Base-by-base conservation (phyloP, 345 rosid species). In the Lepidium africanum region DNA sequence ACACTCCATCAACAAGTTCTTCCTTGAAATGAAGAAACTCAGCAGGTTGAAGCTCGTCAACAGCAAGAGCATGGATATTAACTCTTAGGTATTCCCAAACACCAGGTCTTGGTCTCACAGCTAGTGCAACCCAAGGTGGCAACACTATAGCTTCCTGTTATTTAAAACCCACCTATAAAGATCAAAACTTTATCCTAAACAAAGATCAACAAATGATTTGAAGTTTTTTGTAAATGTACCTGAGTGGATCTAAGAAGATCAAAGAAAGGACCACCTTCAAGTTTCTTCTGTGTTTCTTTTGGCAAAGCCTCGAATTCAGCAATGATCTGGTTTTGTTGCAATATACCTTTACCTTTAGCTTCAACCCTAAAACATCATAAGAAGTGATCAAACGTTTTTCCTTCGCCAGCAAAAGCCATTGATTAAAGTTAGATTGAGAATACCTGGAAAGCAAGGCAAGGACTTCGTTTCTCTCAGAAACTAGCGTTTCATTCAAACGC, bases 1-100 rank as follows among this genome's bases (percentile, higher is more conserved):
- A 93, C 98, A 76, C 78, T 80, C 97, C 96, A 80, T 91, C 85
- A 32, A 94, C 99, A 62, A 94, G 97, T 48, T 91, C 99, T 77
- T 94, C 99, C 81, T 94, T 94, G 81, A 91, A 89, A 48, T 78
- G 93, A 37, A 94, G 97, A 56, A 81, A 94, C 83, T 94, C 91
- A 9, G 96, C 72, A 41, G 84, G 91, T 10, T 32, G 67, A 70
- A 94, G 77, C 81, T 91, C 97, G 80, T 94, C 97, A 15, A 89
- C 87, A 4, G 83, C 84, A 14, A 94, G 96, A 14, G 85, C 95
- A 39, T 91, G 92, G 41, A 87, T 78, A 69, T 92, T 82, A 62
- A 90, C 90, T 65, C 92, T 80, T 32, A 92, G 54, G 79, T 92
- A 84, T 48, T 92, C 97, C 98, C 98, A 90, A 9, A 92, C 98